Conservation (phyloP, 1,139 yeast species). For the Blastobotrys malaysiensis region DNA sequence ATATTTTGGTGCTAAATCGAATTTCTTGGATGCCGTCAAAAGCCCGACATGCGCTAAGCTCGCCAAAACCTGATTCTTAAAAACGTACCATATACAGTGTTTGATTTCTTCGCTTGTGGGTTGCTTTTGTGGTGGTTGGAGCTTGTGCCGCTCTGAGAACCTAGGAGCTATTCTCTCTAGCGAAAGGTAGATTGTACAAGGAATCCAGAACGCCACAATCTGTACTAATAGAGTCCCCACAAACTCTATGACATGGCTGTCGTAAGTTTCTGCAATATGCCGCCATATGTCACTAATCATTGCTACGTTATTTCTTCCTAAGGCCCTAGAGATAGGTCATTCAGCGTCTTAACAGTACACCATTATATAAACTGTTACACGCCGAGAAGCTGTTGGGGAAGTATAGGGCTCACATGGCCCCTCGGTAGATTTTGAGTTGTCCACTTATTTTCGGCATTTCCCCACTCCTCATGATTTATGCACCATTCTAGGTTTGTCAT, state of each 20-base stretch:
- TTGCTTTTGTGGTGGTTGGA: slow-evolving; percentile 19
- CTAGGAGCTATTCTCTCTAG: slow-evolving; percentile 15
- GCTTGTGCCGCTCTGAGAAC: slow-evolving; percentile 19
- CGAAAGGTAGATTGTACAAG: slow-evolving; percentile 15
- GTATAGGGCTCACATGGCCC: too few species aligned
- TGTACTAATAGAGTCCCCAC: slow-evolving; percentile 17
- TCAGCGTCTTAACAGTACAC: too few species aligned
- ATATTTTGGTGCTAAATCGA: slow-evolving; percentile 3
- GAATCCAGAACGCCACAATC: slow-evolving; percentile 20
- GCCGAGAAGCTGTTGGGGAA: too few species aligned
- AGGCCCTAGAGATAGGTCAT: too few species aligned
- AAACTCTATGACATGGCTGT: slow-evolving; percentile 10
- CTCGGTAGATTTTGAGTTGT: too few species aligned
- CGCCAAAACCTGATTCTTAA: slow-evolving; percentile 13
- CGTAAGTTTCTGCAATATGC: neutral
- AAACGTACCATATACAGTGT: slow-evolving; percentile 15
- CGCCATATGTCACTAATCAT: neutral
- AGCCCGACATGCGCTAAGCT: slow-evolving; percentile 5
- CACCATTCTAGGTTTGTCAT: too few species aligned
- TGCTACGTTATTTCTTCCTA: too few species aligned
- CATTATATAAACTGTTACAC: too few species aligned
- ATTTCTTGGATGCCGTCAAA: neutral
- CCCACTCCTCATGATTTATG: too few species aligned
- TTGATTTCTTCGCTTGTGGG: slow-evolving; percentile 17
- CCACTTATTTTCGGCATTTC: too few species aligned